Evolutionary conservation across 805 yeast genomes (phyloP), one percentile per base, ranked within the genome.

Genomic region (Yarrowia sp.): DNA sequence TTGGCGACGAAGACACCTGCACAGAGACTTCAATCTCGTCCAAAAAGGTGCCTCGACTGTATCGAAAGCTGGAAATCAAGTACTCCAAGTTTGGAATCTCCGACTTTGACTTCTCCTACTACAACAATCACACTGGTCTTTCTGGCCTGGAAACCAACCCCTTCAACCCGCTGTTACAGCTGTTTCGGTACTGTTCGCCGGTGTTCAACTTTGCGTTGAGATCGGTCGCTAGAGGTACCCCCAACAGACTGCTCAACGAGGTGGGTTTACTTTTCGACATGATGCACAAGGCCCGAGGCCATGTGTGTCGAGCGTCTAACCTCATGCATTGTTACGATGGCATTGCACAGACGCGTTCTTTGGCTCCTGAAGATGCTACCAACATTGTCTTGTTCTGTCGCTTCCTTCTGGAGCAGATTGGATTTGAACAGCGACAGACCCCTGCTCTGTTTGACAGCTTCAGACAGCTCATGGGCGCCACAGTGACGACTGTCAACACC

Each of bases 121-220:
- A 88, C 78, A 93, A 93, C 73, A 80, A 80, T 43, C 51, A 38
- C 33, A 89, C 98, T 0, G 67, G 72, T 1, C 87, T 79, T 65
- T 84, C 98, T 1, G 98, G 98, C 0, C 79, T 93, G n/a, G 98
- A 95, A 74, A 87, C 92, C 9, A 95, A 92, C 71, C 86, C 86
- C 71, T 84, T 88, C 66, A 95, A 95, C 74, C 80, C 96, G 0
- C 75, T 92, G 32, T 69, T 95, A 7, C 98, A 95, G 73, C 73
- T 93, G 9, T 90, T 88, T 75, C 79, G 96, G 50, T 90, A 87
- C 77, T 84, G 85, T 22, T 89, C 97, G 0, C 83, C 85, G 8
- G 72, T 95, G 31, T 90, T 85, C 76, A 89, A 90, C 70, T 79
- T 83, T 67, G 81, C 87, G 1, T 79, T 87, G 4, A 77, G 80